Evolutionary conservation across 179 eudicot genomes (phyloP), one percentile per base, ranked within the genome.

Genomic region (Camellia oleifera): DNA sequence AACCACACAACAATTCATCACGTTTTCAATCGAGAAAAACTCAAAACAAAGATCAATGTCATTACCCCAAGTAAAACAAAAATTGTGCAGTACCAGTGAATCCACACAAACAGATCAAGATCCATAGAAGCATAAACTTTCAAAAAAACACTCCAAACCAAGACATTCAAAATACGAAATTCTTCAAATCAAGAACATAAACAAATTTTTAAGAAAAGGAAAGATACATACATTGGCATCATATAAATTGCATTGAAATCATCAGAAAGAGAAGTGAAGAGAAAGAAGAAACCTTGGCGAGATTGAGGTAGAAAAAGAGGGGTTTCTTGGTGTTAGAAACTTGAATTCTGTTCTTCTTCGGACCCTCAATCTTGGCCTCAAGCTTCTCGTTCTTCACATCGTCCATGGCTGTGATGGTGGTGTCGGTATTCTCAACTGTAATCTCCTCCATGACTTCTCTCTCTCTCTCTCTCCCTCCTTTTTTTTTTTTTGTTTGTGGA

Each of bases 321-420:
- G 85, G 83, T 80, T 76, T 83, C 79, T 83, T 83, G 74, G 74
- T 83, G 50, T 72, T 69, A 32, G 85, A 83, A 11, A 83, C 85
- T 72, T 80, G 85, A 71, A 83, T 83, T 46, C 80, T 69, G 53
- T 75, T 62, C 72, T 60, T 83, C 80, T 74, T 80, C 11, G 4
- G 63, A 72, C 12, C 60, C 23, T 72, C 78, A 48, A 23, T 71
- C 80, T 68, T 78, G 65, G 46, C 72, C 1, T 23, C 72, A 2
- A 53, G 7, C 23, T 65, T 45, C 52, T 40, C 42, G 66, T 40
- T 42, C 68, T 18, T 52, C 23, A 9, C 72, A 61, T 20, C 61
- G 46, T 78, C 81, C 7, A 2, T 56, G 45, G 69, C 6, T 60
- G 73, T 17, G 73, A 2, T n/a, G 23, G 45, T 8, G 52, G 32